Evolutionary conservation across 495 filamentous ascomycete species (phyloP), one percentile per base, ranked within the genome.

Genomic region (Lineolata rhizophorae): DNA sequence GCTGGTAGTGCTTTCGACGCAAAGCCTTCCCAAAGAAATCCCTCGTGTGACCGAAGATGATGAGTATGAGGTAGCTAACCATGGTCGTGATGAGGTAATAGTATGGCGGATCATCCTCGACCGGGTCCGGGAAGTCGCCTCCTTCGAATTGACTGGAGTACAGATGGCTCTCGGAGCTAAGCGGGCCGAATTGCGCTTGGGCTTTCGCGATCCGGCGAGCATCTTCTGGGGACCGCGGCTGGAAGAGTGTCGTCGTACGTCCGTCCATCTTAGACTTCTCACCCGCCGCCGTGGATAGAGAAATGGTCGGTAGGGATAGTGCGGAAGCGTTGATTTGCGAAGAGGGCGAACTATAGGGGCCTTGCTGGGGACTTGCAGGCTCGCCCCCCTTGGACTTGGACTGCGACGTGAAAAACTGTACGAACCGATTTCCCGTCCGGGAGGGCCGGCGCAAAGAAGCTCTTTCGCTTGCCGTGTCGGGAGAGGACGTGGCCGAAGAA

Each of bases 21-120:
- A 95, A 93, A 15, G 81, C 69, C 58, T 94, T 95, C 42, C 90
- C 87, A 48, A 97, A 97, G 54, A 93, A 97, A 53, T 97, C 87
- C 42, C 87, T 70, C 22, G 92, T 67, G 48, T 97, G 87, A 28
- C 87, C 87, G 39, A 92, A 87, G 39, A 82, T 70, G 47, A 97
- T 95, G 44, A 97, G 65, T 40, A 95, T 75, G 42, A 97, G 62
- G 53, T 95, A 97, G 52, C 79, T 90, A 48, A 97, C 75, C 58
- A 95, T 95, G 34, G 87, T 97, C 17, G 87, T 93, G 40, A 95
- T 62, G 43, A 97, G 65, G 51, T 77, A 93, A 58, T 83, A 95
- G 60, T 94, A 94, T 13, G 85, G 81, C 13, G 87, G 87, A 52
- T 95, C 87, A 43, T 97, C 87, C 49, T 90, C 79, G 37, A 94